phyloP scores from a whole-genome alignment of 2,329 filamentous ascomycete species.

The Colletotrichum sp. region DNA sequence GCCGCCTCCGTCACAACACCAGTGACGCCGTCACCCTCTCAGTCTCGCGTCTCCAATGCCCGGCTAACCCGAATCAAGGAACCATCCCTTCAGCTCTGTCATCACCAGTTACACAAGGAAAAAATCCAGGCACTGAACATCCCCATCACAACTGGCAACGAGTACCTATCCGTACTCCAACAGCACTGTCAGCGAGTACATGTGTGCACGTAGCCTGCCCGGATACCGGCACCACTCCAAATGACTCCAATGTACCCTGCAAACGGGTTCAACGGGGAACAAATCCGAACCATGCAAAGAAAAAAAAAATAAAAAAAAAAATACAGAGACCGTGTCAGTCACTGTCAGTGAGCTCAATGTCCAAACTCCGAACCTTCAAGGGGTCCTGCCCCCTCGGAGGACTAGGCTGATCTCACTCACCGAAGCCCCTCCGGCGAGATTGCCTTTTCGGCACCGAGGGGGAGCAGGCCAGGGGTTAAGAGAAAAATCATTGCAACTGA shows the following conservation, averaged over 20 bases:
- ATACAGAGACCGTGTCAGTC: not conserved
- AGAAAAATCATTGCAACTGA: not conserved
- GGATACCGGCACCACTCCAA: not conserved
- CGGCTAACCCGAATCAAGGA: constrained; percentile 2
- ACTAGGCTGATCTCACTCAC: constrained; percentile 11
- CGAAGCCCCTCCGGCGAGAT: not conserved
- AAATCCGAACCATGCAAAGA: not conserved
- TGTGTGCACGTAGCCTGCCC: not conserved
- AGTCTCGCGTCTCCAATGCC: not conserved
- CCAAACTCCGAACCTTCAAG: not conserved
- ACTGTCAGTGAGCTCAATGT: not conserved
- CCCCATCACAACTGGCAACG: not conserved
- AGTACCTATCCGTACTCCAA: not conserved
- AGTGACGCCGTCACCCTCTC: not conserved
- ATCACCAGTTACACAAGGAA: not conserved
- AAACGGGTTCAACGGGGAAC: not conserved
- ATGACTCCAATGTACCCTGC: not conserved
- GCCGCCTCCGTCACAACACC: not conserved
- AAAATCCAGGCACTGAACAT: not conserved
- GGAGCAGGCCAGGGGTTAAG: not conserved
- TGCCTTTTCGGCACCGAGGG: constrained; percentile 4
- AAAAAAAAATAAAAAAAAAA: not conserved
- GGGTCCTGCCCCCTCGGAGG: not conserved
- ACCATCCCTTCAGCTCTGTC: not conserved
- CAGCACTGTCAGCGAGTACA: not conserved